Evolutionary conservation across 169 alveolate genomes (phyloP), one percentile per base, ranked within the genome.

Genomic region (Condylostoma magnum): DNA sequence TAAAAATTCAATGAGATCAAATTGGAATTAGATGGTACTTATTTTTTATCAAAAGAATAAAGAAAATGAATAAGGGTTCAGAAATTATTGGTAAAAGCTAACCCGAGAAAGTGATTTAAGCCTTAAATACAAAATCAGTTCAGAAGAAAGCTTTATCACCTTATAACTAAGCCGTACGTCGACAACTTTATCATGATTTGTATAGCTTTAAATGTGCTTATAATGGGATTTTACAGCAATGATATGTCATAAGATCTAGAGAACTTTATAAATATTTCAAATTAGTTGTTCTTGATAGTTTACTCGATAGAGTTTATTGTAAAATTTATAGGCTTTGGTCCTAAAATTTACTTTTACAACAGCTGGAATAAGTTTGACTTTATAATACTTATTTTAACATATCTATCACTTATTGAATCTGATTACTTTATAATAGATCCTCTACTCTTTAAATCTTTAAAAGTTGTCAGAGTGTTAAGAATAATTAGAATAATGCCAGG

Each of bases 391-490:
- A 15, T 8, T 15, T 41, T 10, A 41, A 41, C 15, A 10, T 41
- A 41, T 8, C 20, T 10, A 10, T 15, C 8, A 41, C 8, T 15
- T 10, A 10, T 41, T 41, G 20, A 41, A 15, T 8, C 8, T 10
- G 8, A 41, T 18, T 51, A 37, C 3, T 38, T 6, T 18, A 22
- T 4, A 69, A 77, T 30, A 86, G 91, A 69, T n/a, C n/a, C n/a
- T n/a, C n/a, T n/a, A n/a, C n/a, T n/a, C n/a, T n/a, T n/a, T n/a
- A n/a, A n/a, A n/a, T 90, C 87, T 10, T 54, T 90, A 25, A 77
- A 94, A 71, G 92, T 87, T 30, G 65, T 90, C 27, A 87, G 96
- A 82, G 92, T 90, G 0, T 83, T 91, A 5, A 79, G 94, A 56
- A 78, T 89, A 27, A 65, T 91, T n/a, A 69, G 94, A 60, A 73